Conservation (phyloP, 179 eudicot species). For the Silene coronaria region DNA sequence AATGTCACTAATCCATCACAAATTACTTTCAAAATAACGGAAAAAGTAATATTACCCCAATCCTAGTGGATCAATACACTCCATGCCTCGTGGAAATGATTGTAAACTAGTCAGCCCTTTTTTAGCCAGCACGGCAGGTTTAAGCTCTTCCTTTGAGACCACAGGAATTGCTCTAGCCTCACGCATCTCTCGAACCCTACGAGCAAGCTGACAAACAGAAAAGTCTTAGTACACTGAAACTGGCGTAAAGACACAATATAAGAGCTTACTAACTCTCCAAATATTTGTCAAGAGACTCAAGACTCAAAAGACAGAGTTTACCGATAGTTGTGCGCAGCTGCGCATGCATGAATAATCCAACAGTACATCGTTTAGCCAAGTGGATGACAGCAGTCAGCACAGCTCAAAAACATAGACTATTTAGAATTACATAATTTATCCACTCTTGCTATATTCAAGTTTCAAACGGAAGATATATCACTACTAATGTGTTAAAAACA, state of each 20-base stretch:
- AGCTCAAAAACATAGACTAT: neutral
- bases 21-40: neutral
- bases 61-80: constrained; percentile 95
- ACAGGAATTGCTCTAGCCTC: constrained; percentile 72
- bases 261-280: neutral
- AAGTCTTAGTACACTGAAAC: constrained; percentile 7
- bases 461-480: neutral
- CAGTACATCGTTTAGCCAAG: neutral
- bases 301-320: neutral
- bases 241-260: constrained; percentile 12
- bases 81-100: constrained; percentile 95
- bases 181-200: constrained; percentile 98
- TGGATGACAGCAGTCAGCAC: constrained; percentile 4
- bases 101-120: constrained; percentile 65
- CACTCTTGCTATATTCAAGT: neutral
- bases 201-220: constrained; percentile 67
- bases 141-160: constrained; percentile 49
- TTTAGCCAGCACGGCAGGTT: constrained; percentile 48
- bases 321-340: neutral
- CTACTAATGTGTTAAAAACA: neutral
- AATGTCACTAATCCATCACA: neutral
- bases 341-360: neutral
- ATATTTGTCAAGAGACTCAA: constrained; percentile 14
- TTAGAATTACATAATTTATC: neutral
- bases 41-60: constrained; percentile 58